Evolutionary conservation across 495 filamentous ascomycete genomes (phyloP).

Genomic region (Penicillium robsamsonii): DNA sequence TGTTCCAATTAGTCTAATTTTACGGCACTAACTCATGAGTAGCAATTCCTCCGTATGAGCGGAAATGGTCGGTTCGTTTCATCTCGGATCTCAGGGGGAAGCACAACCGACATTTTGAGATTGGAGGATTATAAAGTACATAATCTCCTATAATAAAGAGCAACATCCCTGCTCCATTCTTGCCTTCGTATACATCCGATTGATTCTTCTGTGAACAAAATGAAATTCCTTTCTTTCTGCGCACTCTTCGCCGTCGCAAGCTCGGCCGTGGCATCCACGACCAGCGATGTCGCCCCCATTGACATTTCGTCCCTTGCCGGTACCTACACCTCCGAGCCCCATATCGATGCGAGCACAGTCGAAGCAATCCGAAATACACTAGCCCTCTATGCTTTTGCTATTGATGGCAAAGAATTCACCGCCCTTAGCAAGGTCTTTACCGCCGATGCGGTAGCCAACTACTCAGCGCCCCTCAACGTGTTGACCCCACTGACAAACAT

Average conservation of each 20-base stretch:
- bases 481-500: constrained; percentile 17
- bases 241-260: constrained; percentile 1
- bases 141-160: not conserved
- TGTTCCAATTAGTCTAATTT: not conserved
- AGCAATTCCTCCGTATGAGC: not conserved
- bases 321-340: not conserved
- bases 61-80: not conserved
- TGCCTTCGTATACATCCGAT: not conserved
- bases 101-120: not conserved
- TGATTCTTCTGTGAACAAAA: not conserved
- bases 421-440: constrained; percentile 33
- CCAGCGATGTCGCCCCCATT: constrained; percentile 8
- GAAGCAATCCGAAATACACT: constrained; percentile 32
- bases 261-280: constrained; percentile 8
- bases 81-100: not conserved
- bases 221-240: constrained; percentile 7
- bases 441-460: constrained; percentile 31
- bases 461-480: constrained; percentile 27
- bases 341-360: constrained; percentile 26
- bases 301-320: constrained; percentile 5
- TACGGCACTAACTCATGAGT: not conserved
- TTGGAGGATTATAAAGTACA: not conserved
- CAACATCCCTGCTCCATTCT: not conserved
- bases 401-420: constrained; percentile 37
- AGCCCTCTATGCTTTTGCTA: constrained; percentile 32